Evolutionary conservation across 106 monocot species (phyloP).

Genomic region (Narthecium ossifragum): DNA sequence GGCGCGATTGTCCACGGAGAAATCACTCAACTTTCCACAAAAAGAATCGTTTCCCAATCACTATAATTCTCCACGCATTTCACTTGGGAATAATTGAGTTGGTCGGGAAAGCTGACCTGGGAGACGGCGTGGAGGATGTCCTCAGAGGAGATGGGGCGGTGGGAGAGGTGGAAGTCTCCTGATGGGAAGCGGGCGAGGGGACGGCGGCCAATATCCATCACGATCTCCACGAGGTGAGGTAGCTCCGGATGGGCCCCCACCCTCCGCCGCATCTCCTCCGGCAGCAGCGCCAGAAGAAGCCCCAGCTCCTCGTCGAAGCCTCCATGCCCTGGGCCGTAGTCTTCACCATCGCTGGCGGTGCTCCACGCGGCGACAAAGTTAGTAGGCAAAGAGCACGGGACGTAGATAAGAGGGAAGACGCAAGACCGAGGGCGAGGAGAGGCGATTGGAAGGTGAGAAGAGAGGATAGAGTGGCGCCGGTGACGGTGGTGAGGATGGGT

Average conservation of each 20-base stretch:
- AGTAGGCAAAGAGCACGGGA: not conserved
- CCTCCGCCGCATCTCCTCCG: slow-evolving; percentile 42
- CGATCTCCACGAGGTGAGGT: slow-evolving; percentile 60
- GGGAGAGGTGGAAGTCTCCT: slow-evolving; percentile 80
- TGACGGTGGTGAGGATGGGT: too few species aligned
- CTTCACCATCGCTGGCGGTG: too few species aligned
- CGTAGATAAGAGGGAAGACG: not conserved
- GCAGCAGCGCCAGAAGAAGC: slow-evolving; percentile 61
- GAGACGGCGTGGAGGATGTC: slow-evolving; percentile 65
- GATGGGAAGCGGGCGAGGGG: slow-evolving; percentile 91
- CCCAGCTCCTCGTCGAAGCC: slow-evolving; percentile 45
- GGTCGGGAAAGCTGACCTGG: too few species aligned
- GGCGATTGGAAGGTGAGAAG: not conserved
- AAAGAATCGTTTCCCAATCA: too few species aligned
- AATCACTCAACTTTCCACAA: slow-evolving; percentile 71
- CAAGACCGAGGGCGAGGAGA: not conserved
- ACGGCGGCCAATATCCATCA: slow-evolving; percentile 82
- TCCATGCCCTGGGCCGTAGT: not conserved
- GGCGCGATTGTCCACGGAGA: slow-evolving; percentile 62
- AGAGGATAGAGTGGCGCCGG: too few species aligned
- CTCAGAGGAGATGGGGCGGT: slow-evolving; percentile 37
- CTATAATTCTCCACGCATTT: too few species aligned
- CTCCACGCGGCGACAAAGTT: too few species aligned
- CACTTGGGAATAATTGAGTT: too few species aligned
- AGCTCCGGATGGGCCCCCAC: slow-evolving; percentile 46